Percentiles rank a stretch among this genome's conserved stretches.
phyloP scores from a whole-genome alignment of 2,329 filamentous ascomycete genomes.

The Colletotrichum truncatum region DNA sequence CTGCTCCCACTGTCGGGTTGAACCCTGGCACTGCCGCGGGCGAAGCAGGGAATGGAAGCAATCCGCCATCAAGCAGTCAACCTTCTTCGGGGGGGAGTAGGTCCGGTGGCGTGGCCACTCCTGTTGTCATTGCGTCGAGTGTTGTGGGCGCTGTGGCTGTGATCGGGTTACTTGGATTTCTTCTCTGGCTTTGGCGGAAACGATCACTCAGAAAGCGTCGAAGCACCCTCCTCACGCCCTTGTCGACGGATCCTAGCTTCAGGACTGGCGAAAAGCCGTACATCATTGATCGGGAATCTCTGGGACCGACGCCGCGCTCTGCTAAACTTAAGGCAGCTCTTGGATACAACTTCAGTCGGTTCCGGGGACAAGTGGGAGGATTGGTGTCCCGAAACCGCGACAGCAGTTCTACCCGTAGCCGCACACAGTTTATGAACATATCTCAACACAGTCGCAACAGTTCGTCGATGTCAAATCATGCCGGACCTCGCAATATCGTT shows the following conservation, averaged over 20 bases:
- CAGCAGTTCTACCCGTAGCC: constrained; percentile 38
- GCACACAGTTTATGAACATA: constrained; percentile 57
- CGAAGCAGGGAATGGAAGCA: constrained; percentile 1
- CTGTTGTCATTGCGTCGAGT: constrained; percentile 58
- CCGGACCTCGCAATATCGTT: constrained; percentile 30
- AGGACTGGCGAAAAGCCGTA: constrained; percentile 42
- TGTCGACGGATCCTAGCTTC: constrained; percentile 45
- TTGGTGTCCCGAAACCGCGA: constrained; percentile 52
- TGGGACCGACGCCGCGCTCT: constrained; percentile 58
- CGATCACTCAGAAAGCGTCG: constrained; percentile 51
- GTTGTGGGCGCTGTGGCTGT: constrained; percentile 59
- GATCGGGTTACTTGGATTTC: constrained; percentile 54
- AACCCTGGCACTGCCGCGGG: constrained; percentile 25
- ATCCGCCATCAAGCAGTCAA: constrained; percentile 5
- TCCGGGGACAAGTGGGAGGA: constrained; percentile 45
- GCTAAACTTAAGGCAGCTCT: constrained; percentile 51
- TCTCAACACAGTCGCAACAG: constrained; percentile 49
- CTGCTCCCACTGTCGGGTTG: constrained; percentile 2
- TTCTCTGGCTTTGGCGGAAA: constrained; percentile 62
- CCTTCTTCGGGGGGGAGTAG: constrained; percentile 29
- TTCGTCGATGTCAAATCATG: constrained; percentile 36
- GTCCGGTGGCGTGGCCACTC: constrained; percentile 39
- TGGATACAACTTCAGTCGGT: constrained; percentile 43
- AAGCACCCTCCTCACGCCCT: constrained; percentile 59
- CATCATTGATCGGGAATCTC: constrained; percentile 53